Percentiles rank a stretch among this genome's conserved stretches.
phyloP scores from a whole-genome alignment of 305 asterid genomes.

The Plantago rigida region DNA sequence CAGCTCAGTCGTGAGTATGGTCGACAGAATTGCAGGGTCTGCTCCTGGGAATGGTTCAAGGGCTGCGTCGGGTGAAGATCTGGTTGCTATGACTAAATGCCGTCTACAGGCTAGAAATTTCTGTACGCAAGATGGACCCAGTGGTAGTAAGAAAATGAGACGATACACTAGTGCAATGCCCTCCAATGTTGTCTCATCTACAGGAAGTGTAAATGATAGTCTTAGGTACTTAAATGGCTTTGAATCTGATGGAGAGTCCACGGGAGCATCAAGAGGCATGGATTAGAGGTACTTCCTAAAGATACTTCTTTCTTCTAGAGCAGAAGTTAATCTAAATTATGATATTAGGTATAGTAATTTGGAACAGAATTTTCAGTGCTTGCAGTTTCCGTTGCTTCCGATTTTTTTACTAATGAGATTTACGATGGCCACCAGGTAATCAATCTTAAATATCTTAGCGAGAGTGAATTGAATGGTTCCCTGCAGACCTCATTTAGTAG shows the following conservation, averaged over 20 bases:
- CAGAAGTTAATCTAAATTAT: slow-evolving; percentile 6
- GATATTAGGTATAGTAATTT: neutral
- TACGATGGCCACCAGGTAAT: too few species aligned
- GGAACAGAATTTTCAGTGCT: slow-evolving; percentile 2
- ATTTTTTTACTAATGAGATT: too few species aligned
- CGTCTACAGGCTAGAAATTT: slow-evolving; percentile 75
- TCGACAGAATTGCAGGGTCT: slow-evolving; percentile 92
- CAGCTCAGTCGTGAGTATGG: slow-evolving; percentile 87
- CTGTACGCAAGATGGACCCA: slow-evolving; percentile 35
- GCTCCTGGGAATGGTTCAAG: slow-evolving; percentile 97
- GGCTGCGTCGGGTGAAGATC: slow-evolving; percentile 96
- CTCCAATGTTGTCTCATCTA: slow-evolving; percentile 71
- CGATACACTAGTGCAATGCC: slow-evolving; percentile 78
- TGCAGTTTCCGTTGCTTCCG: too few species aligned
- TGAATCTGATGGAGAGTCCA: slow-evolving; percentile 90
- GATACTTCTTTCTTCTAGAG: slow-evolving; percentile 19
- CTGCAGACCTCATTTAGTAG: too few species aligned
- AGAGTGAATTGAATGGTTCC: too few species aligned
- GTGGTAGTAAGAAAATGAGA: slow-evolving; percentile 74
- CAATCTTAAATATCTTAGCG: too few species aligned
- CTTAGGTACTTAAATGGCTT: slow-evolving; percentile 36
- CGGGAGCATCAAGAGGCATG: slow-evolving; percentile 79
- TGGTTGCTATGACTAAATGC: slow-evolving; percentile 89
- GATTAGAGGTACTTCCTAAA: slow-evolving; percentile 48
- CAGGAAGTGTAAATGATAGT: slow-evolving; percentile 70